Evolutionary conservation across 2,329 filamentous ascomycete species (phyloP).

Genomic region (Penicillium italicum): DNA sequence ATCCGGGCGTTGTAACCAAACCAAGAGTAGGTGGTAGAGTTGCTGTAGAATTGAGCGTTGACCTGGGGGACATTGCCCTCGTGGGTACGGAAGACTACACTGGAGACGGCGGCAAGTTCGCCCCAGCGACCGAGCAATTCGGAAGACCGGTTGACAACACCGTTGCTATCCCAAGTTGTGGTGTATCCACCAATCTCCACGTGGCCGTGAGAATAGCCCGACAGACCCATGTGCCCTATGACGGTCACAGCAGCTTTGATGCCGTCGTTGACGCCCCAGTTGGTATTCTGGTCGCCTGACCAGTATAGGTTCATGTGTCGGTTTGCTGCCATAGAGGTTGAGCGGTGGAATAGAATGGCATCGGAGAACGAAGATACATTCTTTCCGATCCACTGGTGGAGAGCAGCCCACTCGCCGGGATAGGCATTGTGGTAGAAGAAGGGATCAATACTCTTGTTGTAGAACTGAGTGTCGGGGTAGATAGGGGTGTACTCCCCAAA

Average conservation of each 20-base stretch:
- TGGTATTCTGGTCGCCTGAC: slow-evolving; percentile 38
- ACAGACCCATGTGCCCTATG: slow-evolving; percentile 37
- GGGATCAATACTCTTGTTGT: slow-evolving; percentile 26
- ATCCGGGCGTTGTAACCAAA: slow-evolving; percentile 37
- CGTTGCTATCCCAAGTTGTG: slow-evolving; percentile 24
- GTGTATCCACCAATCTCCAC: slow-evolving; percentile 40
- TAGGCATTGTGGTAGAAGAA: slow-evolving; percentile 38
- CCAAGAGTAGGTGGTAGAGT: slow-evolving; percentile 33
- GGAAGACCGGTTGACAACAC: slow-evolving; percentile 34
- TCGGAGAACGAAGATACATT: slow-evolving; percentile 28
- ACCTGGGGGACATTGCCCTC: slow-evolving; percentile 38
- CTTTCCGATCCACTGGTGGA: slow-evolving; percentile 31
- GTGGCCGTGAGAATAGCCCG: slow-evolving; percentile 35
- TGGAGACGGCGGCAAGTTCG: slow-evolving; percentile 35
- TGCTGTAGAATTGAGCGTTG: slow-evolving; percentile 39
- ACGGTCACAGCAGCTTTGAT: slow-evolving; percentile 36
- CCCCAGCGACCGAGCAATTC: slow-evolving; percentile 39
- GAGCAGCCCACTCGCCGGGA: slow-evolving; percentile 33
- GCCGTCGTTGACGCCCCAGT: slow-evolving; percentile 35
- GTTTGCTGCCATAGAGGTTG: slow-evolving; percentile 31
- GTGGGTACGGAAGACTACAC: slow-evolving; percentile 36
- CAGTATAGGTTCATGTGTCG: slow-evolving; percentile 39
- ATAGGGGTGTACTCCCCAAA: slow-evolving; percentile 39
- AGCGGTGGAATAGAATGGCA: slow-evolving; percentile 36
- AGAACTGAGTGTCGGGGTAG: slow-evolving; percentile 25